Conservation (phyloP, 805 yeast species). For the Zygoascus ofunaensis region DNA sequence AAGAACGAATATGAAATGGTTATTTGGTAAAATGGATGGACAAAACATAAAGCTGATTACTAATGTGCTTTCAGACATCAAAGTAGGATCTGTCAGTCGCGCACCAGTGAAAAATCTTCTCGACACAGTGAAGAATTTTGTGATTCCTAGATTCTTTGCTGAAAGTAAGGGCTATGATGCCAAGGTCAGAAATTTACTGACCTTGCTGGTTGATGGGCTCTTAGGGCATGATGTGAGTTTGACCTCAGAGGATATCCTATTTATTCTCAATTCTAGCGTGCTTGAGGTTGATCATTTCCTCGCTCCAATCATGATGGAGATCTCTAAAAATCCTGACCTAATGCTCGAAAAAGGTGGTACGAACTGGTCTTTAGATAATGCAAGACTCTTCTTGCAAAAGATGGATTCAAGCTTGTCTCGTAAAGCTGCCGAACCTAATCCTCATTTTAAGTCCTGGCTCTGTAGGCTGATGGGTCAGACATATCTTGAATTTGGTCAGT, state of each 20-base stretch:
- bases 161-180: not conserved
- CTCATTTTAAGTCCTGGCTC: constrained; percentile 2
- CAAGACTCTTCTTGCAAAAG: not conserved
- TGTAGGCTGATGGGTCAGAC: constrained; percentile 1
- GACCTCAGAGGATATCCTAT: not conserved
- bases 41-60: not conserved
- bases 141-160: not conserved
- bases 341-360: not conserved
- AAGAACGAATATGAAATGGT: not conserved
- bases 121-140: not conserved
- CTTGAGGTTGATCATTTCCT: not conserved
- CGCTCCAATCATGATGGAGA: not conserved
- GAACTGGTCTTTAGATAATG: not conserved
- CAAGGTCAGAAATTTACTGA: not conserved
- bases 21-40: not conserved
- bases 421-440: not conserved
- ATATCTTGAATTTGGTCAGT: constrained; percentile 6
- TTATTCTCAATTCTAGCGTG: not conserved
- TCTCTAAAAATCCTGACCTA: not conserved
- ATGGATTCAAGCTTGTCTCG: not conserved
- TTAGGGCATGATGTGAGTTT: not conserved
- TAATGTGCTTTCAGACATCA: not conserved
- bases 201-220: not conserved
- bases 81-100: not conserved
- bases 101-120: not conserved